phyloP scores from a whole-genome alignment of 2,329 filamentous ascomycete genomes.

The Monilinia laxa region DNA sequence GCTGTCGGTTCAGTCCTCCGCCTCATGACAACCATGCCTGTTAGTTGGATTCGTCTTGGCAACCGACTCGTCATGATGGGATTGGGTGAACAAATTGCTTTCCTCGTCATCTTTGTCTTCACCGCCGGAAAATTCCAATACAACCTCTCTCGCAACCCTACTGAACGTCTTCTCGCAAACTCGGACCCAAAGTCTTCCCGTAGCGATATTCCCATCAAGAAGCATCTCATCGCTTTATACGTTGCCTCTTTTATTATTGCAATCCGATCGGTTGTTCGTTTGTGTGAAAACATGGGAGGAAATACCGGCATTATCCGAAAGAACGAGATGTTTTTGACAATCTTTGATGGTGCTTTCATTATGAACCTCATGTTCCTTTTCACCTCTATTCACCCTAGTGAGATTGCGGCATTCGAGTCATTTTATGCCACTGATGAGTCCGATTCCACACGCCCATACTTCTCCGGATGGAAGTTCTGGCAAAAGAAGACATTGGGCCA shows the following conservation, averaged over 20 bases:
- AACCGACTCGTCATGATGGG: constrained; percentile 18
- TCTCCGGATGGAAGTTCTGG: constrained; percentile 14
- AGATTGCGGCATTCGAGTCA: constrained; percentile 2
- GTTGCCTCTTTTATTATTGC: constrained; percentile 13
- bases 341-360: constrained; percentile 9
- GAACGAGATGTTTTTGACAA: background rate
- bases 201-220: background rate
- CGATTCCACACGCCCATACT: constrained; percentile 8
- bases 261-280: constrained; percentile 4
- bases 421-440: background rate
- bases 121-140: constrained; percentile 14
- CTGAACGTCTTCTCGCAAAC: background rate
- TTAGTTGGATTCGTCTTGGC: constrained; percentile 12
- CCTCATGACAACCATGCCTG: background rate
- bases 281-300: constrained; percentile 9
- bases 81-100: constrained; percentile 5
- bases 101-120: constrained; percentile 18
- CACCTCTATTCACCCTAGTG: constrained; percentile 10
- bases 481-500: background rate
- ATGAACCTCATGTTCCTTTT: constrained; percentile 17
- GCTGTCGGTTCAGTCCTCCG: constrained; percentile 11
- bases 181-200: background rate
- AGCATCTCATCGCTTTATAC: constrained; percentile 3
- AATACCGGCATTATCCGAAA: constrained; percentile 1
- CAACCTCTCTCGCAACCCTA: constrained; percentile 8